A percentile compares a stretch with the other conserved stretches of the same genome.
Evolutionary conservation across 2,329 filamentous ascomycete genomes (phyloP).

Genomic region (Thyridium curvatum): DNA sequence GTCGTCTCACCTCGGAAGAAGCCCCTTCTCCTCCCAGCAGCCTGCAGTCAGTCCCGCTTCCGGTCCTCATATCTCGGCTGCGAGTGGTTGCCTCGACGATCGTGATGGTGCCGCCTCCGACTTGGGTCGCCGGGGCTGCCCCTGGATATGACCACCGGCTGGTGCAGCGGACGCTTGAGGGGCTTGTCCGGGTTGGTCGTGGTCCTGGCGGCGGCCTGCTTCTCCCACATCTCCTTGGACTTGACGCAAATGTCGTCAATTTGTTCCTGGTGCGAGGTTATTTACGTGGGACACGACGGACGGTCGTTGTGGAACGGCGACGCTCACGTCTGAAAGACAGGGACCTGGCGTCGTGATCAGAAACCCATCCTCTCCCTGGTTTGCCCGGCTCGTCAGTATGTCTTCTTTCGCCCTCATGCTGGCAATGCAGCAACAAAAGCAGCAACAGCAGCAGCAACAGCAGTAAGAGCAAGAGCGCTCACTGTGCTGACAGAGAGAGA

Average conservation of each 20-base stretch:
- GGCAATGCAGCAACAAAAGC: not conserved
- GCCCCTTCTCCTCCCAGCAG: constrained; percentile 1
- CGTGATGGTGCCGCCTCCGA: constrained; percentile 16
- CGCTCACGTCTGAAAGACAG: constrained; percentile 52
- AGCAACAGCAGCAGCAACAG: not conserved
- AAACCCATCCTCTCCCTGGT: constrained; percentile 54
- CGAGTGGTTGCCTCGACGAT: constrained; percentile 8
- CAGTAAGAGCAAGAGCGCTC: too few species aligned
- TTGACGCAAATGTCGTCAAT: constrained; percentile 57
- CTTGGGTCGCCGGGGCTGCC: constrained; percentile 20
- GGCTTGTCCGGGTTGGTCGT: constrained; percentile 36
- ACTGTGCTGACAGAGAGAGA: constrained; percentile 8
- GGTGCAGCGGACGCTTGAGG: constrained; percentile 51
- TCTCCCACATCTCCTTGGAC: constrained; percentile 52
- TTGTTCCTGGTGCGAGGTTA: constrained; percentile 41
- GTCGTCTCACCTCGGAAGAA: not conserved
- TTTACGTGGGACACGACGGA: not conserved
- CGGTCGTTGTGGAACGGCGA: constrained; percentile 1
- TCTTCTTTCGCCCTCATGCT: too few species aligned
- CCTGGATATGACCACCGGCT: constrained; percentile 45
- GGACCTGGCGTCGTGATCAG: constrained; percentile 52
- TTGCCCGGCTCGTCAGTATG: constrained; percentile 1
- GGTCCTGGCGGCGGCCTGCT: constrained; percentile 43
- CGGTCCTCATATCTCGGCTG: constrained; percentile 18
- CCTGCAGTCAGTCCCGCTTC: constrained; percentile 14